These are phyloP conservation scores for Neotropicomus parvogracilis DNA, from an alignment of 1,284 basidiomycete genomes.

Conservation along the genomic window DNA sequence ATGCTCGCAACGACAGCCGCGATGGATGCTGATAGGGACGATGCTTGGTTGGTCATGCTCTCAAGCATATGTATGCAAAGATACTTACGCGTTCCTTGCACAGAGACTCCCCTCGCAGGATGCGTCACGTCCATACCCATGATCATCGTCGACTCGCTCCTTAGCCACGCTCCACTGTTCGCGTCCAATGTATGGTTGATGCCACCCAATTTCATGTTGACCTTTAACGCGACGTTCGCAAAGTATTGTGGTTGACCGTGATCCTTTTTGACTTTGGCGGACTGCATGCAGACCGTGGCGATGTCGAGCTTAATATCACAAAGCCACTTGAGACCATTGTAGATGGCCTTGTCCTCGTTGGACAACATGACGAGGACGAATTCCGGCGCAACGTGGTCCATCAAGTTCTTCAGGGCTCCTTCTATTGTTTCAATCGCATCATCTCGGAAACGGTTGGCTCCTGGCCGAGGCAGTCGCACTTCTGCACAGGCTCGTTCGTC, in stretches of 20 bases:
- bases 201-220: slow-evolving; percentile 80
- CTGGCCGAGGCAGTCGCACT: slow-evolving; percentile 8
- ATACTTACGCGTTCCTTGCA: slow-evolving; percentile 48
- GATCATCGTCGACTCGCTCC: slow-evolving; percentile 62
- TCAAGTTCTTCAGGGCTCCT: slow-evolving; percentile 20
- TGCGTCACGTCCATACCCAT: slow-evolving; percentile 83
- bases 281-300: slow-evolving; percentile 66
- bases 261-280: slow-evolving; percentile 52
- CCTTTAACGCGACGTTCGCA: slow-evolving; percentile 38
- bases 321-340: slow-evolving; percentile 66
- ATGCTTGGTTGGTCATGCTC: background rate
- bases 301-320: slow-evolving; percentile 65
- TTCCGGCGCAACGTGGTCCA: slow-evolving; percentile 23
- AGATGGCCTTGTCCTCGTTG: slow-evolving; percentile 63
- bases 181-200: slow-evolving; percentile 64
- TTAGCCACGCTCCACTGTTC: slow-evolving; percentile 53
- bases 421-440: slow-evolving; percentile 24
- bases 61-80: background rate
- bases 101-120: slow-evolving; percentile 49
- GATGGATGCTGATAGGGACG: slow-evolving; percentile 49
- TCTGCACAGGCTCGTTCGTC: slow-evolving; percentile 1
- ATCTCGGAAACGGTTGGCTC: slow-evolving; percentile 9
- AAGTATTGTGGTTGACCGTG: slow-evolving; percentile 39
- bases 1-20: slow-evolving; percentile 73
- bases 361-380: slow-evolving; percentile 59